Conservation (phyloP, 2,329 filamentous ascomycete genomes). For the Capronia americana region DNA sequence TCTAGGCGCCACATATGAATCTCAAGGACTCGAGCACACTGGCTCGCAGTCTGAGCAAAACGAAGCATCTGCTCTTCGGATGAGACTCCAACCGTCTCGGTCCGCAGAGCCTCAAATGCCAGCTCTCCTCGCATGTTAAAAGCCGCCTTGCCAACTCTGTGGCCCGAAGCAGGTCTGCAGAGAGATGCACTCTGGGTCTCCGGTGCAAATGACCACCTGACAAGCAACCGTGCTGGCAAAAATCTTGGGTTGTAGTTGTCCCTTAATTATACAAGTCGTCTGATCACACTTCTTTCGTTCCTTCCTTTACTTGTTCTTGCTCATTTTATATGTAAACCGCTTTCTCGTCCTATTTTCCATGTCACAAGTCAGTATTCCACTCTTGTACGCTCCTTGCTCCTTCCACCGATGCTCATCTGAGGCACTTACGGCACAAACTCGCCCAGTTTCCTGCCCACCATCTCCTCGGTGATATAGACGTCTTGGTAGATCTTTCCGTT, state of each 20-base stretch:
- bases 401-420: background rate
- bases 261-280: background rate
- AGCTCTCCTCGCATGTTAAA: background rate
- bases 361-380: constrained; percentile 4
- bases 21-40: background rate
- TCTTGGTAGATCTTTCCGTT: constrained; percentile 89
- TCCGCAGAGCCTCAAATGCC: background rate
- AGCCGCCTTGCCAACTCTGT: background rate
- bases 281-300: background rate
- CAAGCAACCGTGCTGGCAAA: background rate
- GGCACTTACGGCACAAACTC: constrained; percentile 83
- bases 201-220: background rate
- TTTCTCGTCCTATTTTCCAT: constrained; percentile 65
- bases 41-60: background rate
- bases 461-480: constrained; percentile 86
- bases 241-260: background rate
- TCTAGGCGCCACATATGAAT: background rate
- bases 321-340: constrained; percentile 71
- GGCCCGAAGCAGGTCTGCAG: background rate
- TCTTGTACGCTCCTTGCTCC: background rate
- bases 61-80: background rate
- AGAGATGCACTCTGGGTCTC: background rate
- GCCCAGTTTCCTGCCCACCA: constrained; percentile 94
- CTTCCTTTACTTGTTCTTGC: constrained; percentile 70
- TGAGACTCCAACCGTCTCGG: background rate